Conservation (phyloP, 768 basidiomycete species). For the Flagelloscypha sp. region DNA sequence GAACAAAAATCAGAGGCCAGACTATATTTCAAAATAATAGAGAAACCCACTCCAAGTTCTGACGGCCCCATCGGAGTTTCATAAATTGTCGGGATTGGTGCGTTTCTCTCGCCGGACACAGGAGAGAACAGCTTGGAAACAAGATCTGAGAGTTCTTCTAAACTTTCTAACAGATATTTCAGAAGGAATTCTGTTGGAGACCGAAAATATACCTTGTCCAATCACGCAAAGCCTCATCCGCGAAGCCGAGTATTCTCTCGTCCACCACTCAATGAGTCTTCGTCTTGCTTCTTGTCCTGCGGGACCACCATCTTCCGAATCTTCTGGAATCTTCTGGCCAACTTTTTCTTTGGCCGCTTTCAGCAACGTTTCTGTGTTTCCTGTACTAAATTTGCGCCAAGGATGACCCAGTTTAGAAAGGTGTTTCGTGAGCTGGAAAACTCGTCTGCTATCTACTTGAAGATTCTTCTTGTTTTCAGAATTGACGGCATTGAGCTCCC, state of each 20-base stretch:
- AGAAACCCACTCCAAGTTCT: conserved; percentile 56
- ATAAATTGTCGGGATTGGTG: conserved; percentile 51
- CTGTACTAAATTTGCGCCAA: conserved; percentile 90
- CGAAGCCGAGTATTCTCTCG: conserved; percentile 69
- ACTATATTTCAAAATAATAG: conserved; percentile 2
- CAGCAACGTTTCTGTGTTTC: conserved; percentile 67
- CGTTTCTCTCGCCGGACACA: conserved; percentile 52
- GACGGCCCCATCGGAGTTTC: conserved; percentile 72
- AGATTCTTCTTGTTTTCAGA: conserved; percentile 97
- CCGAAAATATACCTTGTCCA: conserved; percentile 52
- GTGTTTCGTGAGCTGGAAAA: conserved; percentile 90
- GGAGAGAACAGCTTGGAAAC: conserved; percentile 65
- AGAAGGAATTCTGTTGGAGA: background rate
- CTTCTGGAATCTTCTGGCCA: conserved; percentile 16
- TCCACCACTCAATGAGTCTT: conserved; percentile 81
- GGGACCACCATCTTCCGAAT: conserved; percentile 61
- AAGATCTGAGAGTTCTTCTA: conserved; percentile 62
- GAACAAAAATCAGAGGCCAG: conserved; percentile 15
- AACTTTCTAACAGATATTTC: conserved; percentile 44
- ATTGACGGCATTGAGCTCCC: conserved; percentile 93
- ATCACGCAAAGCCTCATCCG: conserved; percentile 75
- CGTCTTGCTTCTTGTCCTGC: conserved; percentile 76
- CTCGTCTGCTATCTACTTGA: conserved; percentile 85
- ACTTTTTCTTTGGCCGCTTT: conserved; percentile 44
- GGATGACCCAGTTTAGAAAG: conserved; percentile 71